Percentiles rank a stretch among this genome's conserved stretches.
Evolutionary conservation across 345 rosid species (phyloP).

Genomic region (Eucalyptus urophylla): DNA sequence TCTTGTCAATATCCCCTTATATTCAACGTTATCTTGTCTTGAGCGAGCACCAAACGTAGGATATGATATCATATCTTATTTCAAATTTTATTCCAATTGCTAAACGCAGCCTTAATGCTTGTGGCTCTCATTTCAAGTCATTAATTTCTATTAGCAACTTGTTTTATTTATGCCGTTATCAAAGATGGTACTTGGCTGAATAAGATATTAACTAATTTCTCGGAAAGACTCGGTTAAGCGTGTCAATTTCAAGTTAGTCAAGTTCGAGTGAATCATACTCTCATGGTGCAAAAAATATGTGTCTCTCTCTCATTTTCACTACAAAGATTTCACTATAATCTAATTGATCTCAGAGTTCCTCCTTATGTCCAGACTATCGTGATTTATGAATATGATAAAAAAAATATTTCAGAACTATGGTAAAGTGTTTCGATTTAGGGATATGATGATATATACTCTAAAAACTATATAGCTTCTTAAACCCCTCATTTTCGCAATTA

Average conservation of each 20-base stretch:
- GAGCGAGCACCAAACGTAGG: too few relatives aligned
- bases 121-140: background rate
- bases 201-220: background rate
- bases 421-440: background rate
- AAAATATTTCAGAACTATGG: background rate
- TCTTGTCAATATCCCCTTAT: too few relatives aligned
- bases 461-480: background rate
- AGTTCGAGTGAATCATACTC: background rate
- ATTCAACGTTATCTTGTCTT: too few relatives aligned
- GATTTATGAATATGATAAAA: background rate
- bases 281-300: background rate
- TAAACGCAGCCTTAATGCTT: background rate
- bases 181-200: background rate
- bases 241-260: background rate
- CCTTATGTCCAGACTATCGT: rapidly evolving
- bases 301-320: too few relatives aligned
- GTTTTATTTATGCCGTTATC: background rate
- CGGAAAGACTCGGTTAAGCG: background rate
- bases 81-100: too few relatives aligned
- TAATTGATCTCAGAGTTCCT: rapidly evolving
- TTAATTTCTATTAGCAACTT: background rate
- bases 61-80: too few relatives aligned
- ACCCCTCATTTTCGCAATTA: background rate
- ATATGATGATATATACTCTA: background rate
- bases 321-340: background rate